Conservation (phyloP, 768 basidiomycete species). For the Auricularia auricula-judae region DNA sequence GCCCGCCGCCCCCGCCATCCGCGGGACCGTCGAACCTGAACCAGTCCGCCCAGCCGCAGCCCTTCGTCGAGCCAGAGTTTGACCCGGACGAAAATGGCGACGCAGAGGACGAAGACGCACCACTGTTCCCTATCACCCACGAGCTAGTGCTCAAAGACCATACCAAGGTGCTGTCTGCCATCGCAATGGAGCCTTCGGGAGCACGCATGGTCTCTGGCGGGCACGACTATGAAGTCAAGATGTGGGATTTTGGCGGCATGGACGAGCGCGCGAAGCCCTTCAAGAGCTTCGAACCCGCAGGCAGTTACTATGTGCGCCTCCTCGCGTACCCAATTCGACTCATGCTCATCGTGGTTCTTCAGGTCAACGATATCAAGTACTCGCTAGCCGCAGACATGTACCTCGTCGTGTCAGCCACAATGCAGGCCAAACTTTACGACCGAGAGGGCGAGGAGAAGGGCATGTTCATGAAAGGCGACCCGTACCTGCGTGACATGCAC, state of each 20-base stretch:
- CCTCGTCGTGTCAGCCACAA: constrained; percentile 78
- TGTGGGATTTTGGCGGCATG: constrained; percentile 99
- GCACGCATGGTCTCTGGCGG: constrained; percentile 85
- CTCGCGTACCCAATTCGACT: constrained; percentile 3
- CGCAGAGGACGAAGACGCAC: constrained; percentile 27
- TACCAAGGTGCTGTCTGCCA: constrained; percentile 86
- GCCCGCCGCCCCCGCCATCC: constrained; percentile 16
- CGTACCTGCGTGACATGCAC: constrained; percentile 97
- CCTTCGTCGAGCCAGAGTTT: constrained; percentile 27
- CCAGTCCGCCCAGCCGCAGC: constrained; percentile 17
- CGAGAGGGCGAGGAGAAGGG: constrained; percentile 91
- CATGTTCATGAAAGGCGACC: constrained; percentile 87
- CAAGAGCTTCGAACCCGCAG: constrained; percentile 92
- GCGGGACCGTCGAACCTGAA: neutral
- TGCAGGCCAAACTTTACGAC: constrained; percentile 81
- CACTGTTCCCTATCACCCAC: constrained; percentile 78
- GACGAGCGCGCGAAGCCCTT: constrained; percentile 78
- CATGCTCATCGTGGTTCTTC: constrained; percentile 5
- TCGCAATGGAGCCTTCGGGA: constrained; percentile 88
- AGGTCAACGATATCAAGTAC: constrained; percentile 89
- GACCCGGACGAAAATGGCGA: constrained; percentile 22
- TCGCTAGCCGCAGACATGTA: constrained; percentile 81
- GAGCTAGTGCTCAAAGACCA: constrained; percentile 92
- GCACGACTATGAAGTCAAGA: constrained; percentile 94
- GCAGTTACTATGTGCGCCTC: constrained; percentile 71